phyloP scores from a whole-genome alignment of 768 basidiomycete species.

The Termitomyces sp. region DNA sequence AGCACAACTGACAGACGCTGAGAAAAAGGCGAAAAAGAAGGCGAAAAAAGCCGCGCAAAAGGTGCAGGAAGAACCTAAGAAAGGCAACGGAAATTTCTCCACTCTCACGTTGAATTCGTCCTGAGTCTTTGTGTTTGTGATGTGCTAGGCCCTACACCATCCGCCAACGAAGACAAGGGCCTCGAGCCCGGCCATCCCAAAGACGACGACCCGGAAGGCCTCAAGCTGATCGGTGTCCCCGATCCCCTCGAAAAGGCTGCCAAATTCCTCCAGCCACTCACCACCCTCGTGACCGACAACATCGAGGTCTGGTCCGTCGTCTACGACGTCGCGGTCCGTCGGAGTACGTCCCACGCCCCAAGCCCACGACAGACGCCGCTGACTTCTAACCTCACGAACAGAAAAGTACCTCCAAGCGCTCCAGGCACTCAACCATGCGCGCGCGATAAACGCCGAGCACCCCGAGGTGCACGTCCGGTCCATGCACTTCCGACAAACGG shows the following conservation, averaged over 20 bases:
- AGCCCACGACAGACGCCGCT: background rate
- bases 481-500: slow-evolving; percentile 52
- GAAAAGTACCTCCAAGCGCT: slow-evolving; percentile 80
- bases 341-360: slow-evolving; percentile 48
- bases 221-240: slow-evolving; percentile 54
- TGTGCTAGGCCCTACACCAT: slow-evolving; percentile 22
- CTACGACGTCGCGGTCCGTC: slow-evolving; percentile 80
- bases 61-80: slow-evolving; percentile 63
- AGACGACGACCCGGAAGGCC: slow-evolving; percentile 84
- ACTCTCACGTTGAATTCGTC: background rate
- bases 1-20: slow-evolving; percentile 50
- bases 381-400: slow-evolving; percentile 21
- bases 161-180: slow-evolving; percentile 63
- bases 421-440: slow-evolving; percentile 57
- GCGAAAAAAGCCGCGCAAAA: slow-evolving; percentile 77
- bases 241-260: slow-evolving; percentile 74
- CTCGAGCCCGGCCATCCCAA: slow-evolving; percentile 48
- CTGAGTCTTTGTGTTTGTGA: background rate
- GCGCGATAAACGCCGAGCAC: slow-evolving; percentile 43
- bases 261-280: slow-evolving; percentile 63
- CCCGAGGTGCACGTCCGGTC: slow-evolving; percentile 71
- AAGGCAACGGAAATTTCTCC: slow-evolving; percentile 41
- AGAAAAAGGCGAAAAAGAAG: slow-evolving; percentile 83
- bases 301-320: slow-evolving; percentile 68
- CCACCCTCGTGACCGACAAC: slow-evolving; percentile 41